Evolutionary conservation across 306 rosid species (phyloP), one percentile per base, ranked within the genome.

Genomic region (Citrullus mucosospermus): DNA sequence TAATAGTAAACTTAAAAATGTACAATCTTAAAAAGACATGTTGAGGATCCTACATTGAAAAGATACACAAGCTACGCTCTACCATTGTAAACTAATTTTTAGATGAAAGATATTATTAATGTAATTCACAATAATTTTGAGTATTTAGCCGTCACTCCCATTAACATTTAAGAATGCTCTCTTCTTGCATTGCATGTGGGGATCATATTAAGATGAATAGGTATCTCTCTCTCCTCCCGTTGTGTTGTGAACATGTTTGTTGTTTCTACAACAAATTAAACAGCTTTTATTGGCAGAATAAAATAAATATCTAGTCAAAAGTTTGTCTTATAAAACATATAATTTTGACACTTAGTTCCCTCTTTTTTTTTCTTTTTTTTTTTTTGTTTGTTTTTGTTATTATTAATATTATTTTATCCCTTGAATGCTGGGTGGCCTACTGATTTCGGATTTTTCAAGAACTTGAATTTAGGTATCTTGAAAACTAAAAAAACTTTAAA

Each of bases 231-330:
- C 56, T 44, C 55, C 75, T 69, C 56, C 75, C 75, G 20, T 69
- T 56, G 75, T 69, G 75, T 69, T 69, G 75, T 69, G 56, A 71
- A 72, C 77, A 72, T 72, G 77, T 72, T 72, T 72, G 77, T 51
- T 72, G 77, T 72, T 70, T 51, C 61, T 30, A 72, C 77, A 72
- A 72, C 77, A 72, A 72, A 72, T 72, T 16, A 51, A 22, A 6
- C 77, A 72, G 61, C 77, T 51, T 72, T 72, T 11, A 54, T 71
- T 48, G 28, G 77, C 28, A 51, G 28, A 72, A 50, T 50, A 71
- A 71, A 69, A 22, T 11, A 71, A 71, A 71, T 25, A 71, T 46
- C 59, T 22, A 71, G 22, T 48, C 76, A 71, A 71, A 71, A 71
- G 38, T 71, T 53, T 71, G 20, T 71, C 58, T 25, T 46, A 48